Evolutionary conservation across 2,329 filamentous ascomycete species (phyloP).

Genomic region (Metarhizium anisopliae): DNA sequence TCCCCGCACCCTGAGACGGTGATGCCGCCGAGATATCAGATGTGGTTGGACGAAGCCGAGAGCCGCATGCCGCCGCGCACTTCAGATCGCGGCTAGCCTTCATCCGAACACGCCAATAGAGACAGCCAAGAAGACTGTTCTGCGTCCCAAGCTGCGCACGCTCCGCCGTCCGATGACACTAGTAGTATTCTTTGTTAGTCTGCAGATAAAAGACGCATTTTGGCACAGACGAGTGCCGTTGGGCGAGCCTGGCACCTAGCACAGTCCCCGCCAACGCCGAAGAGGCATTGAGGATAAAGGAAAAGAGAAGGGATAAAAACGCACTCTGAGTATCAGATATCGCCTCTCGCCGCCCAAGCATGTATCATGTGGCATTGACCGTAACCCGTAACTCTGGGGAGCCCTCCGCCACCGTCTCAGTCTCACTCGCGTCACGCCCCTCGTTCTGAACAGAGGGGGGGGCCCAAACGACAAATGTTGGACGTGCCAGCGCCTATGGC

Average conservation of each 20-base stretch:
- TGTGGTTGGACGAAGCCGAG: not conserved
- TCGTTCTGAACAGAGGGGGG: not conserved
- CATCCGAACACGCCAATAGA: not conserved
- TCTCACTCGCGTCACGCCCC: slow-evolving; percentile 3
- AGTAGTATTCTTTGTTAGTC: not conserved
- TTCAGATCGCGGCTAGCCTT: not conserved
- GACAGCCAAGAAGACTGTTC: not conserved
- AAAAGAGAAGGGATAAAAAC: not conserved
- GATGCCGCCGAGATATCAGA: not conserved
- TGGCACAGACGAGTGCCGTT: not conserved
- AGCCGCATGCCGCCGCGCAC: not conserved
- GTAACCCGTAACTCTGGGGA: no score
- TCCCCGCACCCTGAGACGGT: not conserved
- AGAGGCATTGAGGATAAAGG: not conserved
- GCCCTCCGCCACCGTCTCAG: not conserved
- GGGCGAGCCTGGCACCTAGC: no score
- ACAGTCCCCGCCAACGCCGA: not conserved
- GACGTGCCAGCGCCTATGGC: not conserved
- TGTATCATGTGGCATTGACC: not conserved
- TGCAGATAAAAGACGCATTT: not conserved
- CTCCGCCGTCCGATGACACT: not conserved
- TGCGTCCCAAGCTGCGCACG: not conserved
- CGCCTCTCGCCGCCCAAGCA: not conserved
- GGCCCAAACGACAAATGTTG: not conserved
- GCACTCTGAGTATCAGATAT: not conserved